A percentile compares a stretch with the other conserved stretches of the same genome.
Evolutionary conservation across 2,329 filamentous ascomycete species (phyloP).

Genomic region (Colletotrichum tropicale): DNA sequence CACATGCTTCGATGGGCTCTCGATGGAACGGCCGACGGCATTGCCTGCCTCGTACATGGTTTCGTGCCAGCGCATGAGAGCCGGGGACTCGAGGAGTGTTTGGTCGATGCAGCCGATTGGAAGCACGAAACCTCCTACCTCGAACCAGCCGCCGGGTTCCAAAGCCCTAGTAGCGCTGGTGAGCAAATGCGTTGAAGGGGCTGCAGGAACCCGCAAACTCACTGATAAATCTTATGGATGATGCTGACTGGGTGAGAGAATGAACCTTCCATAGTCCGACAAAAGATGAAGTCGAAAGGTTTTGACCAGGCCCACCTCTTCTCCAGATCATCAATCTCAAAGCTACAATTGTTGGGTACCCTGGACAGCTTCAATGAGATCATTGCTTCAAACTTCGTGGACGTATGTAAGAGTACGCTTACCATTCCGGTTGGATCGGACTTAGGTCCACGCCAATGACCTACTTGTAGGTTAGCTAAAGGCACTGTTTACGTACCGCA

Average conservation of each 20-base stretch:
- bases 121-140: neutral
- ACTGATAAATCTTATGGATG: neutral
- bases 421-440: neutral
- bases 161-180: accelerated
- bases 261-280: neutral
- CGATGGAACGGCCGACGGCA: neutral
- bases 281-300: neutral
- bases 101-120: neutral
- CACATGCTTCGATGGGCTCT: neutral
- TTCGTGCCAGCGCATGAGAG: neutral
- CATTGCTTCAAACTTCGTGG: neutral
- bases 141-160: neutral
- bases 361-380: neutral
- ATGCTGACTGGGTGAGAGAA: neutral
- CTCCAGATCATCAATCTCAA: neutral
- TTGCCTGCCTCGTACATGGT: neutral
- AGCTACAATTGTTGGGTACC: neutral
- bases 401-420: neutral
- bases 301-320: neutral
- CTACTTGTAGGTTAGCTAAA: neutral
- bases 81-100: neutral
- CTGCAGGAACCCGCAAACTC: neutral
- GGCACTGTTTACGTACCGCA: neutral
- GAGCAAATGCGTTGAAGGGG: neutral
- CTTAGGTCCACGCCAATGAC: neutral